phyloP scores from a whole-genome alignment of 495 filamentous ascomycete species.

The Halenospora varia region DNA sequence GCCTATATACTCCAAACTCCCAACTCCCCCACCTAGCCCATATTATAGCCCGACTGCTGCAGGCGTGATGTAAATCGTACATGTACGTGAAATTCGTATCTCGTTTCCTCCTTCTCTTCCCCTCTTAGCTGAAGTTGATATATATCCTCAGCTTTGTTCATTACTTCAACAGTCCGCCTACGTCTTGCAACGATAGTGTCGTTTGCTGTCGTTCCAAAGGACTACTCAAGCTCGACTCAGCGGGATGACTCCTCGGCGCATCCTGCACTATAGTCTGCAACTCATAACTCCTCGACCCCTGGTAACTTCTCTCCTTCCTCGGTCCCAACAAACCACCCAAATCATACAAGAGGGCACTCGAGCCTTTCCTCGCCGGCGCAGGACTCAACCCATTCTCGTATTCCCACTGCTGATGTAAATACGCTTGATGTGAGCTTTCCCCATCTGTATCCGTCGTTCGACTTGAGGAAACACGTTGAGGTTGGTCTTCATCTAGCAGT shows the following conservation, averaged over 20 bases:
- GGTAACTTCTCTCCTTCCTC: conserved; percentile 1
- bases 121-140: too few relatives aligned
- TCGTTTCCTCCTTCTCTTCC: too few relatives aligned
- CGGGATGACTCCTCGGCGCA: not conserved
- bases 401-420: not conserved
- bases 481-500: conserved; percentile 41
- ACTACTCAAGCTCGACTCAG: not conserved
- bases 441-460: conserved; percentile 20
- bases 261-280: conserved; percentile 21
- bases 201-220: conserved; percentile 9
- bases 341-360: conserved; percentile 21
- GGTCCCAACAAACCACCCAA: conserved; percentile 24
- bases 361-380: conserved; percentile 12
- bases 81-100: too few relatives aligned
- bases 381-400: conserved; percentile 9
- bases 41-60: too few relatives aligned
- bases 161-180: conserved; percentile 14
- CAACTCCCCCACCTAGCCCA: too few relatives aligned
- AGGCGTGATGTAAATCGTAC: too few relatives aligned
- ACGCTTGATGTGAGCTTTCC: conserved; percentile 13
- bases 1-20: too few relatives aligned
- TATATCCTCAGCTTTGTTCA: too few relatives aligned
- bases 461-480: conserved; percentile 7
- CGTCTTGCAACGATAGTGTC: conserved; percentile 15
- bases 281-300: conserved; percentile 11